phyloP scores from a whole-genome alignment of 2,329 filamentous ascomycete genomes.

The Lachnellula arida region DNA sequence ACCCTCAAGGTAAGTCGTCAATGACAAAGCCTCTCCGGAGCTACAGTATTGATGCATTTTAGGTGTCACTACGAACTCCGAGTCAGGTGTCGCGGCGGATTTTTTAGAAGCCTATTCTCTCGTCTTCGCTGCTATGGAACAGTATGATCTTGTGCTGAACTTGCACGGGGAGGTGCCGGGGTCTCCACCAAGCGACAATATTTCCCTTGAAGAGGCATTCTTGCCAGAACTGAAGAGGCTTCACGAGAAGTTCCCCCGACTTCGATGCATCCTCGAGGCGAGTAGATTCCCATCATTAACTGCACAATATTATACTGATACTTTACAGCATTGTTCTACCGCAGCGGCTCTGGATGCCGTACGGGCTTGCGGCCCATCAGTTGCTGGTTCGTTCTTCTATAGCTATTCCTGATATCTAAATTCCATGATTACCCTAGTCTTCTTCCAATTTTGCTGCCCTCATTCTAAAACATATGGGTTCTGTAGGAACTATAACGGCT shows the following conservation, averaged over 20 bases:
- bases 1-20: constrained; percentile 51
- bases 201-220: constrained; percentile 61
- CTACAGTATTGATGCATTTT: constrained; percentile 33
- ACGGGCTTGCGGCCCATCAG: constrained; percentile 66
- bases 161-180: constrained; percentile 75
- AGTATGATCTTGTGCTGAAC: constrained; percentile 76
- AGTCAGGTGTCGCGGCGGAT: constrained; percentile 56
- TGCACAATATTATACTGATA: not conserved
- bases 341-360: constrained; percentile 76
- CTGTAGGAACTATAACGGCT: constrained; percentile 34
- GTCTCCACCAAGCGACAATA: constrained; percentile 27
- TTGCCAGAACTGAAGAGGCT: constrained; percentile 71
- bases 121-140: constrained; percentile 82
- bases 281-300: not conserved
- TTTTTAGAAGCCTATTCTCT: constrained; percentile 65
- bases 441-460: not conserved
- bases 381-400: constrained; percentile 38
- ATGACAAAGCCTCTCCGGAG: constrained; percentile 51
- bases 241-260: constrained; percentile 66
- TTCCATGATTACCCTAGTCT: too few relatives aligned
- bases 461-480: constrained; percentile 1
- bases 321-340: constrained; percentile 72
- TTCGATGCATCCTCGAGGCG: constrained; percentile 48
- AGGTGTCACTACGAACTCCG: constrained; percentile 61
- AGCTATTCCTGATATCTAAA: too few relatives aligned